These are phyloP conservation scores for Arachis hypogaea DNA, from an alignment of 306 rosid genomes.

Conservation along the genomic window DNA sequence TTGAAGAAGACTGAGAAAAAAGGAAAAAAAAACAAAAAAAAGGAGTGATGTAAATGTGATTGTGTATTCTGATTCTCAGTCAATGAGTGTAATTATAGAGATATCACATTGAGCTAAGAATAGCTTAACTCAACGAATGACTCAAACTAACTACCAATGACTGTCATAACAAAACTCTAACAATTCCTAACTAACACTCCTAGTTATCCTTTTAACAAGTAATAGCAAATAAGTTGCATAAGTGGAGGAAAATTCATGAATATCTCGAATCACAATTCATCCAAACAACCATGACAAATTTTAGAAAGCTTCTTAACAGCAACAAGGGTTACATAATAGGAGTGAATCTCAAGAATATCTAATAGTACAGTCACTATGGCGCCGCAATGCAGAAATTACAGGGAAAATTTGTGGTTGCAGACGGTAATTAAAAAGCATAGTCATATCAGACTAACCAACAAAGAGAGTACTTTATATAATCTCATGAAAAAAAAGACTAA, in stretches of 20 bases:
- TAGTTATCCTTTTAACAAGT: background rate
- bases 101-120: too few species aligned
- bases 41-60: too few species aligned
- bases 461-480: background rate
- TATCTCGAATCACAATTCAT: constrained; percentile 8
- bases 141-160: too few species aligned
- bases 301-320: background rate
- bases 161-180: too few species aligned
- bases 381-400: too few species aligned
- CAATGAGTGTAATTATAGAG: too few species aligned
- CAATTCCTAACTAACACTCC: too few species aligned
- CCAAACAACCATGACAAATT: background rate
- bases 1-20: too few species aligned
- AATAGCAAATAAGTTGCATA: constrained; percentile 14
- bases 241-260: background rate
- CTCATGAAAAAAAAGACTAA: constrained; percentile 34
- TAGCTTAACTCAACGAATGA: too few species aligned
- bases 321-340: constrained; percentile 16
- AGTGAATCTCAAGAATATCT: constrained; percentile 10
- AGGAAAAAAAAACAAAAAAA: too few species aligned
- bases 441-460: background rate
- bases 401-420: too few species aligned
- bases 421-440: background rate
- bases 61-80: too few species aligned
- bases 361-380: background rate